phyloP scores from a whole-genome alignment of 805 yeast species.

The Candida ponderosae region DNA sequence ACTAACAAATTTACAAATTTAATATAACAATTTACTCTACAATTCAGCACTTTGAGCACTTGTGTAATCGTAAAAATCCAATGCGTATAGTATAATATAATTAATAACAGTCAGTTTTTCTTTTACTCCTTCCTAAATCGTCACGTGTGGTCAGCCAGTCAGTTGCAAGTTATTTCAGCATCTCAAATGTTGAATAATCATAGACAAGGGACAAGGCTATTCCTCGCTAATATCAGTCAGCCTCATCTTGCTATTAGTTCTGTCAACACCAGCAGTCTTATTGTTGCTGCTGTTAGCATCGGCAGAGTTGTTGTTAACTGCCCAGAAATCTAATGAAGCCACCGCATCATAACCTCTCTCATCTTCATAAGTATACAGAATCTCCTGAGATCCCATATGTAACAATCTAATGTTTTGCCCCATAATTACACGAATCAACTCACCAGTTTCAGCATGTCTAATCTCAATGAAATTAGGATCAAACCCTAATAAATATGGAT shows the following conservation, averaged over 20 bases:
- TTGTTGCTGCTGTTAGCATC: constrained; percentile 7
- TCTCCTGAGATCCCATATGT: constrained; percentile 89
- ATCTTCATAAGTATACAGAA: constrained; percentile 85
- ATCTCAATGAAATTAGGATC: constrained; percentile 88
- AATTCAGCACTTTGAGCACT: too few relatives aligned
- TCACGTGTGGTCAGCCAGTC: too few relatives aligned
- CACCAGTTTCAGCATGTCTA: constrained; percentile 83
- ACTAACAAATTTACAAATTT: too few relatives aligned
- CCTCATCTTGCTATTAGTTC: constrained; percentile 23
- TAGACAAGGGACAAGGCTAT: too few relatives aligned
- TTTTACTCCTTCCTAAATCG: too few relatives aligned
- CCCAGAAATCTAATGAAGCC: constrained; percentile 89
- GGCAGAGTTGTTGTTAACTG: constrained; percentile 4
- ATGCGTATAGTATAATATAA: too few relatives aligned
- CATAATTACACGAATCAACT: constrained; percentile 75
- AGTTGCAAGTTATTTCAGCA: too few relatives aligned
- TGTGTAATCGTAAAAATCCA: too few relatives aligned
- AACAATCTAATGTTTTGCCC: constrained; percentile 88
- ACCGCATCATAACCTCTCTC: constrained; percentile 89
- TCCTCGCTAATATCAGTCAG: background rate
- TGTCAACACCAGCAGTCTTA: background rate
- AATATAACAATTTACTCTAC: too few relatives aligned
- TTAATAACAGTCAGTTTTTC: too few relatives aligned
- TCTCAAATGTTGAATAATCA: too few relatives aligned
- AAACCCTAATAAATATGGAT: constrained; percentile 88